Evolutionary conservation across 306 rosid genomes (phyloP).

Genomic region (Astragalus membranaceus): DNA sequence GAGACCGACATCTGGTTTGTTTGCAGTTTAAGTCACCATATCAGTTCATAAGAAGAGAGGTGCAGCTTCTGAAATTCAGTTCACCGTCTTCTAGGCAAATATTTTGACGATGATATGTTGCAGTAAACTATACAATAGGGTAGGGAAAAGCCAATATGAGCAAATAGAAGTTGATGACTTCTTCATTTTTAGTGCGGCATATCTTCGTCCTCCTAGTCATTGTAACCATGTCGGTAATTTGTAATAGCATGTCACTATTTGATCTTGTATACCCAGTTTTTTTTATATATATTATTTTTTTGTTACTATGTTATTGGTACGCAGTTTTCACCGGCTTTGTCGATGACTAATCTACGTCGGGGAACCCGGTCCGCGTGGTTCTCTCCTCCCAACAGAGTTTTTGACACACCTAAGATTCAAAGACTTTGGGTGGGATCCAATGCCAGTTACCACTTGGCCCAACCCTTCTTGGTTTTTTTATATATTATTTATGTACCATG

Average conservation of each 20-base stretch:
- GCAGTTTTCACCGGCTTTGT: no score
- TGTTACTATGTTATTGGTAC: no score
- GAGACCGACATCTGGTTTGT: background rate
- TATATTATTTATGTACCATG: background rate
- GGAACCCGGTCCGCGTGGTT: no score
- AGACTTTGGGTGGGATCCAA: no score
- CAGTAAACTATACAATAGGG: background rate
- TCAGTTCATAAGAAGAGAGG: slow-evolving; percentile 2
- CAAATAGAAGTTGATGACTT: background rate
- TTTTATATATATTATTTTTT: background rate
- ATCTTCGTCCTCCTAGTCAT: background rate
- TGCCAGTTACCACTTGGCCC: no score
- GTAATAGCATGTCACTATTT: background rate
- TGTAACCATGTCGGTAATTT: slow-evolving; percentile 9
- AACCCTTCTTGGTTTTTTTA: background rate
- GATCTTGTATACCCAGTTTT: background rate
- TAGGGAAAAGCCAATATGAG: background rate
- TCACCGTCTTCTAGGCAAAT: background rate
- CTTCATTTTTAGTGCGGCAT: background rate
- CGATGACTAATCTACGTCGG: no score
- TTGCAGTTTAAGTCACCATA: background rate
- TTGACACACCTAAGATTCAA: no score
- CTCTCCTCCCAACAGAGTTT: no score
- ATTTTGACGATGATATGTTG: background rate
- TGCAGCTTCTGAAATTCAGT: background rate